These are phyloP conservation scores for Ceratobasidium sp. DNA, from an alignment of 1,284 basidiomycete species.

Conservation along the genomic window DNA sequence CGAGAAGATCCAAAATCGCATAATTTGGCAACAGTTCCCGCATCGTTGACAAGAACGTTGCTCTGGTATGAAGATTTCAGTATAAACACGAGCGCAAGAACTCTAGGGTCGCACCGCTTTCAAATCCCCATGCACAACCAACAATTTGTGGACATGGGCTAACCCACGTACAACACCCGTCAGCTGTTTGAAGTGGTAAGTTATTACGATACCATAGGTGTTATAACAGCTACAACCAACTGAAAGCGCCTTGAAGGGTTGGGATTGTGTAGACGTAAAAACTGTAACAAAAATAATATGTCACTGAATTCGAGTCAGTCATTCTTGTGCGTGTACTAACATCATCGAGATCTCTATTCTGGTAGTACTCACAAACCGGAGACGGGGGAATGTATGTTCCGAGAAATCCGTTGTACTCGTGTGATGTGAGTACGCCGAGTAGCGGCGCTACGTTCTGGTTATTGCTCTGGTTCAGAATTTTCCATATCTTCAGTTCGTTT, in stretches of 20 bases:
- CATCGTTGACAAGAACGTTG: conserved; percentile 25
- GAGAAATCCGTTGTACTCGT: not conserved
- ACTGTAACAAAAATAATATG: too few species aligned
- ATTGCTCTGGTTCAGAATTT: not conserved
- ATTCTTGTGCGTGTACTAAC: not conserved
- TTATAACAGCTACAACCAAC: not conserved
- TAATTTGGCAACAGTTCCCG: not conserved
- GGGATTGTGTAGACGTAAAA: too few species aligned
- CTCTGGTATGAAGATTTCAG: not conserved
- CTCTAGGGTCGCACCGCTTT: not conserved
- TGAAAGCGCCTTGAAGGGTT: too few species aligned
- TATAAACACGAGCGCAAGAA: not conserved
- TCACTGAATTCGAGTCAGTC: not conserved
- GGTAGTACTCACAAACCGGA: not conserved
- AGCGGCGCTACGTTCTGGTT: not conserved
- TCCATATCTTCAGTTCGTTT: conserved; percentile 22
- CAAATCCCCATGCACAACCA: too few species aligned
- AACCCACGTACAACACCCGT: too few species aligned
- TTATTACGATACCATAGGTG: too few species aligned
- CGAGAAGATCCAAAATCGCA: conserved; percentile 40
- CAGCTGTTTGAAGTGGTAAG: too few species aligned
- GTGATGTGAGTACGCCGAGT: not conserved
- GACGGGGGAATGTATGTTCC: not conserved
- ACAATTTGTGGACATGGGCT: too few species aligned
- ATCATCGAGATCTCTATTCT: not conserved